Evolutionary conservation across 176 grass and related monocot genomes (phyloP), one percentile per base, ranked within the genome.

Genomic region (Musa itinerans): DNA sequence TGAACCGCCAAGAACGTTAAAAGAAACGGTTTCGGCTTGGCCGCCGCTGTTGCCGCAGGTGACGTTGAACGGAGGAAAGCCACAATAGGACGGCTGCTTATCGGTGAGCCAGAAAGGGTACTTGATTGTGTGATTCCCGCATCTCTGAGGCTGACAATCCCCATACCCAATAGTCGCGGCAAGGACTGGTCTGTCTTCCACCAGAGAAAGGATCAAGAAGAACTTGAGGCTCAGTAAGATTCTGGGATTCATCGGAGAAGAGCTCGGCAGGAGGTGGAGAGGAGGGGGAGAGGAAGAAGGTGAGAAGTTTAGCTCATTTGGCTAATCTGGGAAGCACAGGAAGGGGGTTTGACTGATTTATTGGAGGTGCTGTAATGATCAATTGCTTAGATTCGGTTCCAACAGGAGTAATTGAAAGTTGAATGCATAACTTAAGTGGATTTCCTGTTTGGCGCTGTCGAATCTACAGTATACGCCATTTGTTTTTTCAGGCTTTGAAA

Each of bases 81-180:
- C 86, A 51, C 92, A 96, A 74, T 55, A 62, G 0, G 74, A 3
- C 0, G 34, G 79, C 1, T 96, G 88, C 9, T 50, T 62, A 0
- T 62, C 77, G 14, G 9, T 57, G 74, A 96, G 66, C 86, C 86
- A 96, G 89, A 91, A 91, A 21, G 89, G 92, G 52, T 83, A 96
- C 69, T 16, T 54, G 58, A 95, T 73, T 54, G 67, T 54, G 65
- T 73, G 79, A 76, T 59, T 54, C 52, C 92, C 87, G 55, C 90
- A 93, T n/a, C 72, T 2, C 67, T 83, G 83, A 57, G 84, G 74
- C 53, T 78, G 10, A 51, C 87, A 90, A n/a, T 21, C 57, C 34
- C 34, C 34, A 43, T 5, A 9, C 9, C 57, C 57, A 21, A 6
- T 21, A 1, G 7, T 0, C 21, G 57, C 3, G 57, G 57, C 57